phyloP scores from a whole-genome alignment of 352 stramenopile species.

The Globisporangium paroecandrum region DNA sequence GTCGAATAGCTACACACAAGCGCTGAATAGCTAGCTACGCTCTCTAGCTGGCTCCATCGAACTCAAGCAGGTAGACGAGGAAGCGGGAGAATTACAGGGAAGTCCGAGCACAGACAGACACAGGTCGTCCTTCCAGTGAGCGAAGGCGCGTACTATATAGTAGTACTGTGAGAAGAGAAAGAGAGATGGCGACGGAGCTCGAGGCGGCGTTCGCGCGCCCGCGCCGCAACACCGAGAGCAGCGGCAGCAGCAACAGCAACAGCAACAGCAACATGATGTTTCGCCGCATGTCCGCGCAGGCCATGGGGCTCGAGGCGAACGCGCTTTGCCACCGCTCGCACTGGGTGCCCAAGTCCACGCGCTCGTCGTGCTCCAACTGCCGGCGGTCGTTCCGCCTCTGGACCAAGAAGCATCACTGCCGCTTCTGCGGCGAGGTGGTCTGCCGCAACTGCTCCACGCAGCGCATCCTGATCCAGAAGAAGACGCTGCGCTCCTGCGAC shows the following conservation, averaged over 20 bases:
- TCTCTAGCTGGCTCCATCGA: neutral
- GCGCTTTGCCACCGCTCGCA: conserved; percentile 71
- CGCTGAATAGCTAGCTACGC: neutral
- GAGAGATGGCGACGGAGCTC: neutral
- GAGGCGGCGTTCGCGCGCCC: conserved; percentile 1
- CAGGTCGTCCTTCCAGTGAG: neutral
- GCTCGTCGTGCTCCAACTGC: conserved; percentile 64
- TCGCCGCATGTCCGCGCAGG: conserved; percentile 54
- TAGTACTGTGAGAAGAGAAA: neutral
- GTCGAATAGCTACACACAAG: neutral
- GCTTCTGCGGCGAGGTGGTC: conserved; percentile 74
- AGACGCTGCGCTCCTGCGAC: conserved; percentile 73
- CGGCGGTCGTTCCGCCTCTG: conserved; percentile 56
- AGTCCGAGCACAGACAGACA: neutral
- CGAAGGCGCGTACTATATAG: neutral
- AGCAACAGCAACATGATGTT: conserved; percentile 29
- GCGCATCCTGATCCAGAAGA: conserved; percentile 68
- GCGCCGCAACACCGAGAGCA: conserved; percentile 11
- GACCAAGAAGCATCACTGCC: conserved; percentile 72
- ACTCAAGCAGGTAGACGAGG: neutral
- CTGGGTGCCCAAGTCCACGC: conserved; percentile 72
- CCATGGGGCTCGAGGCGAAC: conserved; percentile 62
- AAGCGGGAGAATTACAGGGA: neutral
- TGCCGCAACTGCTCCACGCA: conserved; percentile 70
- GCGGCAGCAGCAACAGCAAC: neutral